These are phyloP conservation scores for Tuber calosporum DNA, from an alignment of 495 filamentous ascomycete species.

Conservation along the genomic window DNA sequence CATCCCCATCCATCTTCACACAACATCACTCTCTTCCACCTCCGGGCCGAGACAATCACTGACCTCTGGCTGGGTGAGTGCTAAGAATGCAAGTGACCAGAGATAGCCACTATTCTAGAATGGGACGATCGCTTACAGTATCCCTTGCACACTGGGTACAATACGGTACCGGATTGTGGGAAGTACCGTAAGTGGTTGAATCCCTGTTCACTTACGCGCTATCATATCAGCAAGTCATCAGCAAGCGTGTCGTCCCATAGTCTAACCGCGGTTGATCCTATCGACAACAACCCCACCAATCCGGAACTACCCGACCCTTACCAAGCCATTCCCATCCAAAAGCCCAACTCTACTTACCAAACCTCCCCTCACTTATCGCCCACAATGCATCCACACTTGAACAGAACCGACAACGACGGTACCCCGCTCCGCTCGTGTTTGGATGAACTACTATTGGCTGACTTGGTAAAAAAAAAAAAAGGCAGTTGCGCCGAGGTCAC, in stretches of 20 bases:
- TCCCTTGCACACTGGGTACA: not conserved
- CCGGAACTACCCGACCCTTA: not conserved
- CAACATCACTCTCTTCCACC: not conserved
- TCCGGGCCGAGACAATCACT: not conserved
- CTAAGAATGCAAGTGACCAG: not conserved
- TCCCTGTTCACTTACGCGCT: not conserved
- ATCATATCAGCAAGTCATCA: too few species aligned
- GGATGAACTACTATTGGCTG: not conserved
- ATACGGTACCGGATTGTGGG: too few species aligned
- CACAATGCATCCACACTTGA: constrained; percentile 93
- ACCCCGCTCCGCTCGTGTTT: constrained; percentile 7
- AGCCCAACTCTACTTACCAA: not conserved
- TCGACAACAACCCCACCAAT: not conserved
- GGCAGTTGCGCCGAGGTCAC: constrained; percentile 84
- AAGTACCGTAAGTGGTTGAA: not conserved
- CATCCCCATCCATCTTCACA: not conserved
- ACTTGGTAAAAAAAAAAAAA: not conserved
- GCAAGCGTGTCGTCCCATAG: not conserved
- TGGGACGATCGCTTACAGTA: not conserved
- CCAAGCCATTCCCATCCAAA: not conserved
- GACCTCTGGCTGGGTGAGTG: not conserved
- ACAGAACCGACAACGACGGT: constrained; percentile 80
- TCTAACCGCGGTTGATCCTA: not conserved
- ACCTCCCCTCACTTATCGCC: not conserved
- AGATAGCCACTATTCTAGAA: not conserved